phyloP scores from a whole-genome alignment of 2,329 filamentous ascomycete genomes.

The Nectriaceae sp. region DNA sequence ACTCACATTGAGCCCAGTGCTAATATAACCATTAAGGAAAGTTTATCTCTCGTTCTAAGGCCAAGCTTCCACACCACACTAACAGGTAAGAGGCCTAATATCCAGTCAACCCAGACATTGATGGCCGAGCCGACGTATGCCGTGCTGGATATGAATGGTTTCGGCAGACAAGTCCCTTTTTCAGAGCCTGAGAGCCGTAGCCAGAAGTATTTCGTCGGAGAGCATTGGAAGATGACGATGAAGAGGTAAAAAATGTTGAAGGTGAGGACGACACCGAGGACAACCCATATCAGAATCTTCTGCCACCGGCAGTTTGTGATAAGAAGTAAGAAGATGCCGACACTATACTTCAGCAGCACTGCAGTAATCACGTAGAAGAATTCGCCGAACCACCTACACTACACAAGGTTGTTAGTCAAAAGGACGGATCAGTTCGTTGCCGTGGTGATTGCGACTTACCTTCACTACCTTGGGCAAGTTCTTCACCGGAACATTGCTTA shows the following conservation, averaged over 20 bases:
- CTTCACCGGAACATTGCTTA: background rate
- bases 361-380: background rate
- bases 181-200: too few relatives aligned
- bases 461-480: background rate
- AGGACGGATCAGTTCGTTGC: too few relatives aligned
- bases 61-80: too few relatives aligned
- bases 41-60: too few relatives aligned
- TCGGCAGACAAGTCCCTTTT: too few relatives aligned
- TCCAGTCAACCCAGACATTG: too few relatives aligned
- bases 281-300: background rate
- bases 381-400: background rate
- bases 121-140: too few relatives aligned
- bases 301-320: background rate
- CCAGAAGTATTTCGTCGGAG: background rate
- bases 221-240: background rate
- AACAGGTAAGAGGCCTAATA: background rate
- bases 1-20: too few relatives aligned
- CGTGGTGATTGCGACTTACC: too few relatives aligned
- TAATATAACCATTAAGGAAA: too few relatives aligned
- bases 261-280: background rate
- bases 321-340: background rate
- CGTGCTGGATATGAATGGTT: too few relatives aligned
- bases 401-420: background rate
- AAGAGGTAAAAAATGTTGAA: background rate
- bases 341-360: background rate